phyloP scores from a whole-genome alignment of 2,329 filamentous ascomycete species.

The Fusarium staphyleae region DNA sequence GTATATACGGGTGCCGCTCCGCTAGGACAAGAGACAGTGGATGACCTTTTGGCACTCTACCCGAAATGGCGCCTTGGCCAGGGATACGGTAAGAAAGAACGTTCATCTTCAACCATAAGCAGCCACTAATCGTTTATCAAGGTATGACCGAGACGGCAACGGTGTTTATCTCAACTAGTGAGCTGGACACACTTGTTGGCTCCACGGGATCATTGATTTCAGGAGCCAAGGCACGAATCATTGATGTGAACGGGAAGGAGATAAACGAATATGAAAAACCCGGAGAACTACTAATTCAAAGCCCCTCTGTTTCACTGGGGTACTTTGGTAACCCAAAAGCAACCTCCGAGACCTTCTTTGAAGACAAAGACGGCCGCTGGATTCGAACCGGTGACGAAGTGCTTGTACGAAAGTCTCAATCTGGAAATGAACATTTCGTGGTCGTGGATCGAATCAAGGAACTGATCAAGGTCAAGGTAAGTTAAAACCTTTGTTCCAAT shows the following conservation, averaged over 20 bases:
- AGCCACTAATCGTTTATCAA: conserved; percentile 43
- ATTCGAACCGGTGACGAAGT: conserved; percentile 88
- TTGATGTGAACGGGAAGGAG: conserved; percentile 71
- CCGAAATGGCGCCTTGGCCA: conserved; percentile 72
- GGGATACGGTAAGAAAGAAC: conserved; percentile 66
- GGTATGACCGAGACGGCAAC: conserved; percentile 43
- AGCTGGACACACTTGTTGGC: conserved; percentile 69
- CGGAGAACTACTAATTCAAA: conserved; percentile 83
- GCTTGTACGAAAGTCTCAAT: conserved; percentile 66
- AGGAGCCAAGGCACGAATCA: conserved; percentile 66
- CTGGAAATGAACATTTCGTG: conserved; percentile 80
- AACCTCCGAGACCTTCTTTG: conserved; percentile 77
- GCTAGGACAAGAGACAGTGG: conserved; percentile 71
- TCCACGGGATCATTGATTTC: conserved; percentile 73
- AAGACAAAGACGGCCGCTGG: conserved; percentile 72
- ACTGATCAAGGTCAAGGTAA: conserved; percentile 78
- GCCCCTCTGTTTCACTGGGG: conserved; percentile 78
- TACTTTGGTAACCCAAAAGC: conserved; percentile 88
- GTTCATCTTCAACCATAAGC: no score
- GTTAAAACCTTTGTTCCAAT: neutral
- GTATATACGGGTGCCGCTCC: conserved; percentile 64
- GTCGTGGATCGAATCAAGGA: conserved; percentile 79
- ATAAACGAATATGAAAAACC: conserved; percentile 73
- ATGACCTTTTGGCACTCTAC: conserved; percentile 66
- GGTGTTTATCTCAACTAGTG: conserved; percentile 47